Evolutionary conservation across 371 early-diverging fungal genomes (phyloP), one percentile per base, ranked within the genome.

Genomic region (Mucor circinelloides): DNA sequence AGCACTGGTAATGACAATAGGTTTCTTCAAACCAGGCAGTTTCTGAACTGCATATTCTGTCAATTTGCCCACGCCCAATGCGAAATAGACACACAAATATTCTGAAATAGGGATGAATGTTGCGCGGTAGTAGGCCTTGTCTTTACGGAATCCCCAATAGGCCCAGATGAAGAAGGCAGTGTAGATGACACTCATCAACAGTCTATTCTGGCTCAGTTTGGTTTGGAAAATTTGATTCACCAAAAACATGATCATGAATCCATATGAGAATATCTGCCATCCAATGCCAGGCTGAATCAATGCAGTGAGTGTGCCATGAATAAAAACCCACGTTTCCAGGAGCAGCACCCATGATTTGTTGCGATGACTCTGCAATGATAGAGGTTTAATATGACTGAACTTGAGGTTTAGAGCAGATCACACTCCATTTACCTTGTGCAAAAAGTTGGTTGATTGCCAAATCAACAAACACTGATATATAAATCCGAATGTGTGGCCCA

Each of bases 221-320:
- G 71, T 70, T 30, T 75, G 71, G 46, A 71, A 79, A 9, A 81
- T 61, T 57, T 81, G 82, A 30, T 78, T 77, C 6, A 77, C 21
- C 10, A 81, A 28, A 46, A 81, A 81, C 30, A 81, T 62, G 3
- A 70, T 44, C 30, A 69, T 66, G 27, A 81, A 81, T 2, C 82
- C 82, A 54, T 73, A 81, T 1, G 75, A 71, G 30, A 81, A 81
- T 15, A 81, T 75, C 54, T 78, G 79, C 82, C 82, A 81, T 30
- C 70, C 75, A 40, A 58, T 66, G 7, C 82, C 82, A n/a, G 76
- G 79, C 60, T 81, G 82, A 63, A 65, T 70, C 0, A 81, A n/a
- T 10, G 82, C 82, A 9, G 82, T 81, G 2, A 78, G 21, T 10
- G 75, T 69, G 0, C 82, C 82, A 61, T 81, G 79, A 13, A 81